phyloP scores from a whole-genome alignment of 2,329 filamentous ascomycete genomes.

The Fusarium piperis region DNA sequence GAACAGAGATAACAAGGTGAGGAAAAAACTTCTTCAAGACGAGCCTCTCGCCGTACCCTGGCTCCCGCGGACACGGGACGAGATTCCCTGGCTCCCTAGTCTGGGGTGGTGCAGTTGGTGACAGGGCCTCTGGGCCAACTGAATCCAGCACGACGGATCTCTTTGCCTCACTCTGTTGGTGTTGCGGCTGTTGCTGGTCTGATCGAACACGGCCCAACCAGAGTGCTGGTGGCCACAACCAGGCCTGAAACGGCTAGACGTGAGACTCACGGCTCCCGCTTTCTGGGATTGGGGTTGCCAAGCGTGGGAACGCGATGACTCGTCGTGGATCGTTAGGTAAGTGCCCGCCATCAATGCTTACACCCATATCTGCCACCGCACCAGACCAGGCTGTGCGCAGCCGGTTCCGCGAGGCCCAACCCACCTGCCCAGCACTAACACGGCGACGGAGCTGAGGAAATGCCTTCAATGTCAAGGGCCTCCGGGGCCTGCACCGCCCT shows the following conservation, averaged over 20 bases:
- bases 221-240: constrained; percentile 25
- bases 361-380: constrained; percentile 12
- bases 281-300: constrained; percentile 15
- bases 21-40: constrained; percentile 8
- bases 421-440: constrained; percentile 28
- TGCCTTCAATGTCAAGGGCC: constrained; percentile 23
- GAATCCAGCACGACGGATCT: constrained; percentile 40
- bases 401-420: constrained; percentile 43
- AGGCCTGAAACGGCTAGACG: constrained; percentile 26
- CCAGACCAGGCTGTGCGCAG: constrained; percentile 36
- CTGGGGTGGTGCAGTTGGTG: constrained; percentile 35
- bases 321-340: constrained; percentile 35
- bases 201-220: constrained; percentile 28
- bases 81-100: constrained; percentile 32
- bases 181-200: constrained; percentile 32
- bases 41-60: constrained; percentile 20
- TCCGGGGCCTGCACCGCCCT: constrained; percentile 27
- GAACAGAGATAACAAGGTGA: not conserved
- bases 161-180: constrained; percentile 23
- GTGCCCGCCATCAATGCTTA: constrained; percentile 18
- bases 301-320: constrained; percentile 26
- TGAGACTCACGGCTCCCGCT: constrained; percentile 16
- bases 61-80: constrained; percentile 28
- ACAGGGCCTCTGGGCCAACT: constrained; percentile 28
- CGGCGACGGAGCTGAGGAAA: constrained; percentile 34